Base-by-base conservation (phyloP, 2,329 filamentous ascomycete genomes). In the Fusarium veterinarium region DNA sequence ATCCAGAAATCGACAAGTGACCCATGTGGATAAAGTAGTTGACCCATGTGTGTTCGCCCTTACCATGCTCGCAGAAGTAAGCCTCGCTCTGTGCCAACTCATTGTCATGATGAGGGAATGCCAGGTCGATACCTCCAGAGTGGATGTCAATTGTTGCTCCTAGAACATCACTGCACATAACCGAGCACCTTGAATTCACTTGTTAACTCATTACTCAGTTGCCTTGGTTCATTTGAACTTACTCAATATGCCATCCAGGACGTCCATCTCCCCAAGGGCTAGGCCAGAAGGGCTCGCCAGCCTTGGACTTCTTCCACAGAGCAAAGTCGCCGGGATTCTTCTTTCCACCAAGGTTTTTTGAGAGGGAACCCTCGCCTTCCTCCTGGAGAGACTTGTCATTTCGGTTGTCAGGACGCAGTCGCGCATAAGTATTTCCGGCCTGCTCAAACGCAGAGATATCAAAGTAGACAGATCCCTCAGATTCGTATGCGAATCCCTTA, bases 11-110 rank as follows among this genome's bases (percentile, higher is more conserved):
- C 10, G 81, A 83, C 52, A 98, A 83, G 80, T 98, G 95, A 0
- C 95, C 95, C 92, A 97, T 98, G 79, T 98, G 95, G 20, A 98
- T 80, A 83, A 98, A 98, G 83, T 98, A 97, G 80, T 96, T 97
- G 56, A 97, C 93, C 95, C 95, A 97, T 67, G 93, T 93, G 75
- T 89, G 87, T 75, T 87, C 85, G 51, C 81, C 83, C 79, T 87
- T 86, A 42, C 79, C 81, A 60, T 86, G 81, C 44, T 86, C 77
- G 76, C 84, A 86, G 76, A 93, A 97, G 81, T 93, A 95, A n/a
- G 94, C 94, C 81, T 97, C 94, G 72, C 91, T 94, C 81, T 97
- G 95, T 1, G 94, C 95, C 73, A 97, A 84, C 81, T 97, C 95
- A 76, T 97, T 98, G 81, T 96, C 95, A 81, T 95, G 95, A 80